Conservation (phyloP, 2,329 filamentous ascomycete species). For the Phyllosticta citribraziliensis region DNA sequence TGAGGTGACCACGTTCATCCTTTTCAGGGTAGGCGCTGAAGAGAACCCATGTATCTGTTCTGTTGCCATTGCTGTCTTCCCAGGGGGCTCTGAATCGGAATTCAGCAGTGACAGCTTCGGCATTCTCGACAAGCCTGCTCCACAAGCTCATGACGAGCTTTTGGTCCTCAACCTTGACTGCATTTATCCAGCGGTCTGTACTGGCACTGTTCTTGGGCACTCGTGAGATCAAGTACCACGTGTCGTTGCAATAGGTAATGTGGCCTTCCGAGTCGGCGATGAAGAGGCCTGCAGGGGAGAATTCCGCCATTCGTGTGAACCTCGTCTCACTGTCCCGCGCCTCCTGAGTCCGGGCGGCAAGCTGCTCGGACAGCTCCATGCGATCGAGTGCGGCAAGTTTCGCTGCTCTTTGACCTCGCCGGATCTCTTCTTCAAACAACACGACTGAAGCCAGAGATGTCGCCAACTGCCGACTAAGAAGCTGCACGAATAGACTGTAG, state of each 20-base stretch:
- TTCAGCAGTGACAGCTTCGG: constrained; percentile 57
- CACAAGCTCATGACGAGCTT: constrained; percentile 50
- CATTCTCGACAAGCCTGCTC: constrained; percentile 51
- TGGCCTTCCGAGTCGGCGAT: constrained; percentile 63
- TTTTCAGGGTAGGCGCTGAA: constrained; percentile 69
- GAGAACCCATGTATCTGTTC: constrained; percentile 63
- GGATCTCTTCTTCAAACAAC: constrained; percentile 74
- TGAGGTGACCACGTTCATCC: constrained; percentile 52
- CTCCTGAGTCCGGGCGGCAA: constrained; percentile 52
- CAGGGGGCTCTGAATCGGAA: constrained; percentile 66
- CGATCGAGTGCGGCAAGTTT: constrained; percentile 66
- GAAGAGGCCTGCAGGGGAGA: constrained; percentile 75
- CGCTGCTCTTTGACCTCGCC: constrained; percentile 62
- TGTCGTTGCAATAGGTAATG: constrained; percentile 74
- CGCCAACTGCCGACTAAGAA: constrained; percentile 64
- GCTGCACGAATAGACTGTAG: constrained; percentile 66
- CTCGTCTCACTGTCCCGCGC: constrained; percentile 58
- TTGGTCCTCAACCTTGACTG: constrained; percentile 58
- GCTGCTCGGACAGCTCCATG: constrained; percentile 65
- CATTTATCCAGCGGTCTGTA: constrained; percentile 62
- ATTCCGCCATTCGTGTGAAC: constrained; percentile 77
- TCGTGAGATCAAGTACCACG: constrained; percentile 59
- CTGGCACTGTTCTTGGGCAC: constrained; percentile 50
- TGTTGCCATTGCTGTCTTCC: constrained; percentile 48
- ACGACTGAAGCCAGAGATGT: constrained; percentile 75